Percentiles rank a stretch among this genome's conserved stretches.
Conservation (phyloP, 2,329 filamentous ascomycete species). For the Niveomyces coronatus region DNA sequence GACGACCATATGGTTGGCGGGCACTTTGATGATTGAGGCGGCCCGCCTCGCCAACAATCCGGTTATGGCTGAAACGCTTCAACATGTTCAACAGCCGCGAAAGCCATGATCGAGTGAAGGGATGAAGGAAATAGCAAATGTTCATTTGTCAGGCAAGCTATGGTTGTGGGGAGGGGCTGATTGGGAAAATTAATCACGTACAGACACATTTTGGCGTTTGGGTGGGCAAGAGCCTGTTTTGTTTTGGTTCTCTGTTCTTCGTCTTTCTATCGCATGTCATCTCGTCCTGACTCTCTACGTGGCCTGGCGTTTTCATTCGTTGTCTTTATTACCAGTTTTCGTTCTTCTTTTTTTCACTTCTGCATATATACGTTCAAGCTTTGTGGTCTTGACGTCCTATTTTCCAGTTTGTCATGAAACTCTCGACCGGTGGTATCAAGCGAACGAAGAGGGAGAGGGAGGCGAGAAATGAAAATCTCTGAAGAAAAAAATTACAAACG, state of each 20-base stretch:
- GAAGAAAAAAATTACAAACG: too few species aligned
- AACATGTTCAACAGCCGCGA: conserved; percentile 4
- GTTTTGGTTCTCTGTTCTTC: conserved; percentile 1
- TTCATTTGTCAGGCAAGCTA: too few species aligned
- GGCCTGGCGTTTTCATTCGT: neutral
- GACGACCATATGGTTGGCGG: conserved; percentile 56
- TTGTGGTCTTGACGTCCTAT: too few species aligned
- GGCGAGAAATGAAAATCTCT: too few species aligned
- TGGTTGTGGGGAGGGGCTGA: neutral
- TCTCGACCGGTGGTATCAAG: too few species aligned
- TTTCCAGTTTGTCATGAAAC: too few species aligned
- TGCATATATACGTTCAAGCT: too few species aligned
- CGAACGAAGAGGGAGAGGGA: too few species aligned
- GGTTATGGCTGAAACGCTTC: too few species aligned
- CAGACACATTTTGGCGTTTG: conserved; percentile 10
- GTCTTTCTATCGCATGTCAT: neutral
- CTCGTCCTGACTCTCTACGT: neutral
- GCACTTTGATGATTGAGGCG: conserved; percentile 58
- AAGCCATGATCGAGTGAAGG: neutral
- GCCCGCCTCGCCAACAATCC: too few species aligned
- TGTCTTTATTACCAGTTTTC: too few species aligned
- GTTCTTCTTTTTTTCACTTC: too few species aligned
- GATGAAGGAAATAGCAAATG: neutral
- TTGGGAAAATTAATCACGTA: conserved; percentile 4
- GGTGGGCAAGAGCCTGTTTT: conserved; percentile 1